phyloP scores from a whole-genome alignment of 2,329 filamentous ascomycete genomes.

The Venturia effusa region DNA sequence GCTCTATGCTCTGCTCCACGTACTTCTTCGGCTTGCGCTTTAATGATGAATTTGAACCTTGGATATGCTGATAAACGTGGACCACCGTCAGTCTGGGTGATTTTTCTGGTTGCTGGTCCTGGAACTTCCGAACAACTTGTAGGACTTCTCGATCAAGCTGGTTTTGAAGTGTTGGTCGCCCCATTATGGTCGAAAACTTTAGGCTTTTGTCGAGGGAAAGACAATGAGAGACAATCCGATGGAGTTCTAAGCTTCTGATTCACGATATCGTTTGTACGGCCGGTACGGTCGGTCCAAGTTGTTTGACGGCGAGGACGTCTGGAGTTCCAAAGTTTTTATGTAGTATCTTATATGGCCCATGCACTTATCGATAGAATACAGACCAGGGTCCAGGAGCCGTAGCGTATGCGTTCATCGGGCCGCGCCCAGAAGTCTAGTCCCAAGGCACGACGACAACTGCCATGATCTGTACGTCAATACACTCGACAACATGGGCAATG shows the following conservation, averaged over 20 bases:
- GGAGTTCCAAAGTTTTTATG: neutral
- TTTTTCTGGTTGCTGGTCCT: constrained; percentile 47
- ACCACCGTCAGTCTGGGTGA: constrained; percentile 40
- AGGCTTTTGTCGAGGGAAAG: neutral
- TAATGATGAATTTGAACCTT: constrained; percentile 75
- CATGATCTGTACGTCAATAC: neutral
- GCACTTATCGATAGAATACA: neutral
- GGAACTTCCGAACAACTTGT: constrained; percentile 65
- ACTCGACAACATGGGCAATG: neutral
- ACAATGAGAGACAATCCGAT: neutral
- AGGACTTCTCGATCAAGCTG: constrained; percentile 48
- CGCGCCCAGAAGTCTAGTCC: neutral
- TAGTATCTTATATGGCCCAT: neutral
- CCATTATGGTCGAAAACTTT: constrained; percentile 3
- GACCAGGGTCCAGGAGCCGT: neutral
- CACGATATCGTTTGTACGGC: neutral
- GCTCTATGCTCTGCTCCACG: constrained; percentile 75
- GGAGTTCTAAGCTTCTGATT: neutral
- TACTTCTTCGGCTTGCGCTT: constrained; percentile 71
- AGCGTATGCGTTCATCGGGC: neutral
- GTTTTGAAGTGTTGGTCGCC: constrained; percentile 23
- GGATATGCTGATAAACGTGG: constrained; percentile 67
- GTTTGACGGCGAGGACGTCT: too few relatives aligned
- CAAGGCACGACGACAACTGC: neutral
- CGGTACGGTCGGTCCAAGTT: neutral